Conservation (phyloP, 805 yeast genomes). For the Candida sithepensis region DNA sequence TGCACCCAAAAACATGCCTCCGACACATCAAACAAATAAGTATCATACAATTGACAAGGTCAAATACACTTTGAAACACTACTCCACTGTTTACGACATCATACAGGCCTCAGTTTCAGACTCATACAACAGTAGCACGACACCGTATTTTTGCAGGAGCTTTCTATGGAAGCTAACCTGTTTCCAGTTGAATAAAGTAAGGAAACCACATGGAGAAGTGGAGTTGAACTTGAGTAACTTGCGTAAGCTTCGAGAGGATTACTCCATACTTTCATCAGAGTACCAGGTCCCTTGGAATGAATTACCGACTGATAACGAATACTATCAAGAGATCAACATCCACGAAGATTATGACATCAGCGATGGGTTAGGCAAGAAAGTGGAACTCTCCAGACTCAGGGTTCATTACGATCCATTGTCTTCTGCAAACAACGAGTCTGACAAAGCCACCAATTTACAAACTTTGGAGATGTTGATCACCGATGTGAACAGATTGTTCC, state of each 20-base stretch:
- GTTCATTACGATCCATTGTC: slow-evolving; percentile 22
- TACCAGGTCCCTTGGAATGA: slow-evolving; percentile 34
- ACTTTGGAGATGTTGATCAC: slow-evolving; percentile 41
- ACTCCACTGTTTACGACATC: background rate
- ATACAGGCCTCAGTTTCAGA: background rate
- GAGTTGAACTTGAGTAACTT: slow-evolving; percentile 15
- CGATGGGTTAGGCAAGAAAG: slow-evolving; percentile 16
- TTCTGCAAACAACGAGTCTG: background rate
- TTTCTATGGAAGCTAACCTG: slow-evolving; percentile 23
- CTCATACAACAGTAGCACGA: background rate
- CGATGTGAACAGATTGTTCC: slow-evolving; percentile 52
- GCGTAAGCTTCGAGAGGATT: slow-evolving; percentile 17
- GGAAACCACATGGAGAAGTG: slow-evolving; percentile 6
- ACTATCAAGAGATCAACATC: slow-evolving; percentile 10
- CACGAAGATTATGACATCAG: slow-evolving; percentile 25
- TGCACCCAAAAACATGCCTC: background rate
- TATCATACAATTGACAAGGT: background rate
- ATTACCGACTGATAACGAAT: slow-evolving; percentile 23
- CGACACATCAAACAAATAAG: background rate
- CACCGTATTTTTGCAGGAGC: slow-evolving; percentile 20
- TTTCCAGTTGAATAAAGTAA: slow-evolving; percentile 8
- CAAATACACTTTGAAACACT: background rate
- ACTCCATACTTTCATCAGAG: slow-evolving; percentile 17
- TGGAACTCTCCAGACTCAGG: slow-evolving; percentile 12
- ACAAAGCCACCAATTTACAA: slow-evolving; percentile 31